Evolutionary conservation across 1,284 basidiomycete species (phyloP).

Genomic region (Cryptococcus maquisensis): DNA sequence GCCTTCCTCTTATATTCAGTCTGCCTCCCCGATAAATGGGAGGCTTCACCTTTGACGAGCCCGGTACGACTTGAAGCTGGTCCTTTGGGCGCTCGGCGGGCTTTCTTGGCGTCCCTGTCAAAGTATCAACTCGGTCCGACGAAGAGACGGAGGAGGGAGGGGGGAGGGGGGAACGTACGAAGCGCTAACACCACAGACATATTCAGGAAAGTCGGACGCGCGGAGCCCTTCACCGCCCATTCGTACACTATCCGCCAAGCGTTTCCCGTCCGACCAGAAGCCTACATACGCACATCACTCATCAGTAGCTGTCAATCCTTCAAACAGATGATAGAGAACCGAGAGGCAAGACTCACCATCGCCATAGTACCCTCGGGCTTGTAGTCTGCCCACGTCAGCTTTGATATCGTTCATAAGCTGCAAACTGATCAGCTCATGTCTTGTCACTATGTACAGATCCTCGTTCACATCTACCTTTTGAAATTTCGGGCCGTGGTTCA

Average conservation of each 20-base stretch:
- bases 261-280: constrained; percentile 45
- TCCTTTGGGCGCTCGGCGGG: constrained; percentile 21
- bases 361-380: constrained; percentile 42
- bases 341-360: constrained; percentile 31
- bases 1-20: constrained; percentile 38
- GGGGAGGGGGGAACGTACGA: constrained; percentile 19
- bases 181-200: constrained; percentile 42
- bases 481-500: constrained; percentile 48
- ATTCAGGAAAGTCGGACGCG: constrained; percentile 40
- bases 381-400: constrained; percentile 37
- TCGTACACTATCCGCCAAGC: constrained; percentile 33
- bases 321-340: not conserved
- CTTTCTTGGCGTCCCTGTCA: constrained; percentile 36
- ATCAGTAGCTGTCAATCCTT: not conserved
- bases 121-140: not conserved
- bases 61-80: constrained; percentile 23
- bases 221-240: constrained; percentile 40
- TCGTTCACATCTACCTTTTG: constrained; percentile 31
- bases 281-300: constrained; percentile 24
- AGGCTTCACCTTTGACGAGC: constrained; percentile 42
- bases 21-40: constrained; percentile 38
- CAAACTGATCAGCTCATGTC: constrained; percentile 1
- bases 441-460: too few species aligned
- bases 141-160: not conserved
- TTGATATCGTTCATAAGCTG: constrained; percentile 45